A percentile compares a stretch with the other conserved stretches of the same genome.
Conservation (phyloP, 2,329 filamentous ascomycete species). For the Penicillium sp. region DNA sequence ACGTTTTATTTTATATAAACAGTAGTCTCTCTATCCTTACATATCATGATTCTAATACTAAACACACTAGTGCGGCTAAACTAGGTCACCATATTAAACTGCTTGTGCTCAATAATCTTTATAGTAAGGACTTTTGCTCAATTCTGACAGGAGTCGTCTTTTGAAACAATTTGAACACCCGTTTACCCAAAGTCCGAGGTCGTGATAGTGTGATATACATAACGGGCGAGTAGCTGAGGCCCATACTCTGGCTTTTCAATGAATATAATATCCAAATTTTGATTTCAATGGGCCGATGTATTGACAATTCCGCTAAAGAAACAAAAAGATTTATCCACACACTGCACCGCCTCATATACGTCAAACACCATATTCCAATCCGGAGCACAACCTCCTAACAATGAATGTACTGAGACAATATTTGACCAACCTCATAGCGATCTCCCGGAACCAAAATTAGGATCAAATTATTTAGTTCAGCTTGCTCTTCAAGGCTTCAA, state of each 20-base stretch:
- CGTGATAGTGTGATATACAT: no score
- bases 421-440: not conserved
- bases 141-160: no score
- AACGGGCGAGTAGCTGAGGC: not conserved
- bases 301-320: slow-evolving; percentile 27
- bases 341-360: slow-evolving; percentile 15
- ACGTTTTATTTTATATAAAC: no score
- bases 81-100: no score
- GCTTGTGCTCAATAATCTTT: no score
- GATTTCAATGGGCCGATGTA: slow-evolving; percentile 21
- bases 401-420: slow-evolving; percentile 1
- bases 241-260: not conserved
- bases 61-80: no score
- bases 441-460: not conserved
- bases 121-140: no score
- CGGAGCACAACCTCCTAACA: not conserved
- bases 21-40: no score
- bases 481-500: slow-evolving; percentile 78
- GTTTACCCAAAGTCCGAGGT: no score
- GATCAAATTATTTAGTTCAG: slow-evolving; percentile 48
- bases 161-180: no score
- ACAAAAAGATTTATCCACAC: slow-evolving; percentile 25
- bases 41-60: no score
- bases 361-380: slow-evolving; percentile 12
- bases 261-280: not conserved